phyloP scores from a whole-genome alignment of 2,329 filamentous ascomycete species.

The Exophiala dermatitidis region DNA sequence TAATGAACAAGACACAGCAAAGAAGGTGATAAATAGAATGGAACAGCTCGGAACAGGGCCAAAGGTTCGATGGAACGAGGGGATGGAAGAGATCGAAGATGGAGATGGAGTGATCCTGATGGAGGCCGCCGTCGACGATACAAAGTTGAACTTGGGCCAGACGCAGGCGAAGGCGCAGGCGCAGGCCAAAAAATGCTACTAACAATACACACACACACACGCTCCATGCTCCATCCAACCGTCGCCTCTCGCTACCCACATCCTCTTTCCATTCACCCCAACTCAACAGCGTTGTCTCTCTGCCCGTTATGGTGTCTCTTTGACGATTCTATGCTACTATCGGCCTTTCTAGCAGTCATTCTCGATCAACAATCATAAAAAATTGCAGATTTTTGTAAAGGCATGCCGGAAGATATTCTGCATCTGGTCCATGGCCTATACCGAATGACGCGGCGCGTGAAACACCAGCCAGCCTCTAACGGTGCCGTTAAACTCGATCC shows the following conservation, averaged over 20 bases:
- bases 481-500: not conserved
- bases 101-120: not conserved
- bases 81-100: not conserved
- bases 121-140: not conserved
- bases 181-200: conserved; percentile 3
- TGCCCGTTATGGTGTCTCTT: not conserved
- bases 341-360: no score
- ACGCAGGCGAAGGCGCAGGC: not conserved
- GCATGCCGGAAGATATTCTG: no score
- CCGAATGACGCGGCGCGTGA: conserved; percentile 18
- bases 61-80: not conserved
- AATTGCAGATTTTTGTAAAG: no score
- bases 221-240: not conserved
- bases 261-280: not conserved
- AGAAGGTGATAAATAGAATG: not conserved
- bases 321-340: no score
- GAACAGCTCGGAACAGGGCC: not conserved
- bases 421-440: no score
- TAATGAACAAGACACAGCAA: not conserved
- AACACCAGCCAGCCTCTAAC: conserved; percentile 7
- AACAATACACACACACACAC: not conserved
- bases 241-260: not conserved
- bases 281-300: not conserved
- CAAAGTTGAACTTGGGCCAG: not conserved
- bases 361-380: no score